A percentile compares a stretch with the other conserved stretches of the same genome.
Evolutionary conservation across 495 filamentous ascomycete genomes (phyloP).

Genomic region (Trichodelitschia bisporula): DNA sequence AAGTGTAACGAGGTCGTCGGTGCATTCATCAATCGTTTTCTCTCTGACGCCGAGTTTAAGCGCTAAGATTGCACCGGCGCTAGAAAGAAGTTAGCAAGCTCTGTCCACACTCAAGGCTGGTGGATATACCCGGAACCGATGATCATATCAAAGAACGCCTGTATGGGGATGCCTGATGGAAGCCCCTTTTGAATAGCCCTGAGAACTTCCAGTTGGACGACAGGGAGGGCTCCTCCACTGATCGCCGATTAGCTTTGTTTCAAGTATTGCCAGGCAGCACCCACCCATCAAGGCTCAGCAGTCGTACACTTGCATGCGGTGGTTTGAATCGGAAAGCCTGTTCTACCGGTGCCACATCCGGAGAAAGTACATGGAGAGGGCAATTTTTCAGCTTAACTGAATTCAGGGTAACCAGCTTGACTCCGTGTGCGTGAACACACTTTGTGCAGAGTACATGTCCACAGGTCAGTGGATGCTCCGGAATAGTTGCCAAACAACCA

Average conservation of each 20-base stretch:
- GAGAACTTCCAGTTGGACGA: constrained; percentile 20
- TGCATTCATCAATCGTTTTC: constrained; percentile 18
- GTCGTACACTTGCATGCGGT: constrained; percentile 21
- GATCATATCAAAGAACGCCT: constrained; percentile 22
- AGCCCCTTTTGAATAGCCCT: constrained; percentile 12
- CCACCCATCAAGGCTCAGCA: constrained; percentile 32
- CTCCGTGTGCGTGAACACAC: constrained; percentile 15
- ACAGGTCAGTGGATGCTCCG: constrained; percentile 28
- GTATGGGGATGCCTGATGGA: constrained; percentile 12
- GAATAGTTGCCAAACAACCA: constrained; percentile 25
- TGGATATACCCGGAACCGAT: constrained; percentile 19
- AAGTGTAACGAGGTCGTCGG: constrained; percentile 17
- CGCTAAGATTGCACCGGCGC: constrained; percentile 29
- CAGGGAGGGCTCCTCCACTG: constrained; percentile 22
- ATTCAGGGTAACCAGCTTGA: background rate
- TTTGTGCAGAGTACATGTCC: constrained; percentile 31
- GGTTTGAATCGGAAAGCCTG: constrained; percentile 20
- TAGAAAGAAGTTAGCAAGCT: constrained; percentile 4
- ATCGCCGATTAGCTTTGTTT: background rate
- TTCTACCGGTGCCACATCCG: constrained; percentile 4
- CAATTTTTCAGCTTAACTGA: too few relatives aligned
- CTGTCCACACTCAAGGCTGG: too few relatives aligned
- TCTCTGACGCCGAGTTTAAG: constrained; percentile 25
- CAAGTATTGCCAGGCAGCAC: constrained; percentile 4
- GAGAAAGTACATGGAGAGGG: too few relatives aligned